Conservation (phyloP, 2,329 filamentous ascomycete genomes). For the Phialophora tarda region DNA sequence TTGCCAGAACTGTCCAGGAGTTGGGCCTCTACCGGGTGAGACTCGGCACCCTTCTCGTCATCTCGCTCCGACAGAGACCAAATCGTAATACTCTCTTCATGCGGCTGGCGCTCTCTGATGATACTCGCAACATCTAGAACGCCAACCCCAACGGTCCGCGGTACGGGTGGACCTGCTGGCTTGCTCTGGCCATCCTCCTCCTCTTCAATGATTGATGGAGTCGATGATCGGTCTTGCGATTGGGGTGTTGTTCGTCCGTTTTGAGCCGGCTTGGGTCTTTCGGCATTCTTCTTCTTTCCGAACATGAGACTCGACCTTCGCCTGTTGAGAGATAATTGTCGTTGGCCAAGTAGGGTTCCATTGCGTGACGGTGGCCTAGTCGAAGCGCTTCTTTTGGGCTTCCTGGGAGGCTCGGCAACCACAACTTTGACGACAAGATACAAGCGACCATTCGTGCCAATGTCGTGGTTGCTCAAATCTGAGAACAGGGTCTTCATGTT, state of each 20-base stretch:
- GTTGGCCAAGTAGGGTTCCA: constrained; percentile 36
- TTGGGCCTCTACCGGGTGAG: constrained; percentile 59
- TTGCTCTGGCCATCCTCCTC: constrained; percentile 32
- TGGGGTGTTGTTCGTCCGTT: constrained; percentile 39
- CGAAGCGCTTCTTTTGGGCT: constrained; percentile 23
- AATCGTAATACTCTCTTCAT: constrained; percentile 69
- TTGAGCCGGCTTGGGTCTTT: constrained; percentile 42
- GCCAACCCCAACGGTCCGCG: constrained; percentile 69
- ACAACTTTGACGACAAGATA: constrained; percentile 85
- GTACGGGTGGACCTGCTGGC: constrained; percentile 35
- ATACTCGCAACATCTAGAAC: constrained; percentile 76
- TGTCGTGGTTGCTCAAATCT: constrained; percentile 78
- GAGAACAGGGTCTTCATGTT: constrained; percentile 86
- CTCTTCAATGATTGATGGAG: constrained; percentile 33
- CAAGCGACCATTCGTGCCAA: constrained; percentile 67
- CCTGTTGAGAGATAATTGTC: constrained; percentile 41
- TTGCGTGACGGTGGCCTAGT: constrained; percentile 37
- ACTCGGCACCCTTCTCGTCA: constrained; percentile 56
- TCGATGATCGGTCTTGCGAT: constrained; percentile 25
- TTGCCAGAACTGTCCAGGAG: constrained; percentile 76
- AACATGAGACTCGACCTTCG: constrained; percentile 53
- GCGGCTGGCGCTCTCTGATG: constrained; percentile 72
- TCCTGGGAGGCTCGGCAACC: constrained; percentile 58
- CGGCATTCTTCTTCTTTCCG: constrained; percentile 36
- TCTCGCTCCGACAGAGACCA: constrained; percentile 69